Percentiles rank a stretch among this genome's conserved stretches.
phyloP scores from a whole-genome alignment of 352 stramenopile genomes.

The Globisporangium yorkense region DNA sequence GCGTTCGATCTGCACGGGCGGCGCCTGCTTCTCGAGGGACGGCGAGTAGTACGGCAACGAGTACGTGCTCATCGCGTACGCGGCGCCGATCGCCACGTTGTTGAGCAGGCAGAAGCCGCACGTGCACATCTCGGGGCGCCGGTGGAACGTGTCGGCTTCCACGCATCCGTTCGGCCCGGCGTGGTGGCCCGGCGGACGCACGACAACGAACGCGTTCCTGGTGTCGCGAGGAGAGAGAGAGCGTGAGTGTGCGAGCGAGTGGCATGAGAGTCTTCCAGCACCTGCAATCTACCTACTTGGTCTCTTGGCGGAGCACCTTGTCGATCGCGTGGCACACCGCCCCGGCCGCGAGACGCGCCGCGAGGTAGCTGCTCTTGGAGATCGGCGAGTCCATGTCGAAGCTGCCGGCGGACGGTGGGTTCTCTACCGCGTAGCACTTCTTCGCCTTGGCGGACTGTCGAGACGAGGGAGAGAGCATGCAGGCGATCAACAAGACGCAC shows the following conservation, averaged over 20 bases:
- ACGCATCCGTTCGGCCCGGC: constrained; percentile 39
- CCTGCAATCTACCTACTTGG: constrained; percentile 23
- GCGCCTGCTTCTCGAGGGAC: not conserved
- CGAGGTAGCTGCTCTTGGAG: constrained; percentile 51
- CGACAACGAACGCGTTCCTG: constrained; percentile 88
- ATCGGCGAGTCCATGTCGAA: constrained; percentile 69
- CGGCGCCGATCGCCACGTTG: constrained; percentile 91
- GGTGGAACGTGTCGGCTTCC: constrained; percentile 7
- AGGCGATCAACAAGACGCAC: not conserved
- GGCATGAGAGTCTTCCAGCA: too few species aligned
- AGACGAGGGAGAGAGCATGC: not conserved
- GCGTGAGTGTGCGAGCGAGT: not conserved
- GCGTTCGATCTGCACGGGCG: constrained; percentile 15
- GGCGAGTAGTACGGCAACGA: constrained; percentile 7
- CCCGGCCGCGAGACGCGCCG: constrained; percentile 43
- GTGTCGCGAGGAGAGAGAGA: not conserved
- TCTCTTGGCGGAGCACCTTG: constrained; percentile 49
- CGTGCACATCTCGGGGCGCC: constrained; percentile 1
- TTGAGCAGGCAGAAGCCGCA: constrained; percentile 95
- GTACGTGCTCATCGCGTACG: constrained; percentile 86
- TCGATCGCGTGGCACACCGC: constrained; percentile 62
- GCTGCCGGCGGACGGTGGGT: constrained; percentile 37
- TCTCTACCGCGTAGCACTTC: constrained; percentile 38
- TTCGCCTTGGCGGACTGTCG: constrained; percentile 34
- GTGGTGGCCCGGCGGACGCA: constrained; percentile 59